Base-by-base conservation (phyloP, 1,284 basidiomycete species). In the Tylopilus orsonianus region DNA sequence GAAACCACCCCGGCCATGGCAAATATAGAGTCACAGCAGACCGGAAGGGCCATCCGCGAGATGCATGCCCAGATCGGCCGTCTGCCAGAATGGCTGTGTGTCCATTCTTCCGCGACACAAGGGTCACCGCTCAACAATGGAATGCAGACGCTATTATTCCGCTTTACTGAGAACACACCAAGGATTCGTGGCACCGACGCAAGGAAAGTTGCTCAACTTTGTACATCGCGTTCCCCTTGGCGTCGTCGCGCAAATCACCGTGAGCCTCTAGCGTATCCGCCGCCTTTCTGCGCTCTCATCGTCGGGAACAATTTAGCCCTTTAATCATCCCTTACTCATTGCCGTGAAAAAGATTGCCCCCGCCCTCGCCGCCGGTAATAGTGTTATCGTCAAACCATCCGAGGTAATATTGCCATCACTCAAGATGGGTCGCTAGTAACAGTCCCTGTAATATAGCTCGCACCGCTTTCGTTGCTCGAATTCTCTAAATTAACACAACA, bases 301-400 rank as follows among this genome's bases (percentile, higher is more conserved):
- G 48, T 26, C 51, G 46, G 16, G 26, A 38, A 29, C 41, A 30
- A 40, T 46, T 20, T 32, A 90, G 85, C 87, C 89, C 2, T 92
- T 90, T 66, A 90, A 92, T 57, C 87, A 91, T 58, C 90, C 90
- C 3, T 70, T 92, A 13, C 64, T 92, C 23, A 93, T 93, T 53
- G 87, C 88, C 2, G 64, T 92, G 42, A 93, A 93, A 74, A 93
- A 93, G 68, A 83, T 93, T 50, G 87, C 86, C 0, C 87, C 89
- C 5, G 90, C 90, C 1, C 71, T 93, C 13, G 90, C 90, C 24
- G 87, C 90, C 3, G 90, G 90, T 3, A 93, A 93, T 60, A 84
- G 83, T 44, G 80, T 90, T 41, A 75, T 93, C 42, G 83, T 93
- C 23, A 93, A 93, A 59, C 90, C 90, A 2, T 88, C 86, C 26